Evolutionary conservation across 163 green algal genomes (phyloP).

Genomic region (Coccomyxa subellipsoidea): DNA sequence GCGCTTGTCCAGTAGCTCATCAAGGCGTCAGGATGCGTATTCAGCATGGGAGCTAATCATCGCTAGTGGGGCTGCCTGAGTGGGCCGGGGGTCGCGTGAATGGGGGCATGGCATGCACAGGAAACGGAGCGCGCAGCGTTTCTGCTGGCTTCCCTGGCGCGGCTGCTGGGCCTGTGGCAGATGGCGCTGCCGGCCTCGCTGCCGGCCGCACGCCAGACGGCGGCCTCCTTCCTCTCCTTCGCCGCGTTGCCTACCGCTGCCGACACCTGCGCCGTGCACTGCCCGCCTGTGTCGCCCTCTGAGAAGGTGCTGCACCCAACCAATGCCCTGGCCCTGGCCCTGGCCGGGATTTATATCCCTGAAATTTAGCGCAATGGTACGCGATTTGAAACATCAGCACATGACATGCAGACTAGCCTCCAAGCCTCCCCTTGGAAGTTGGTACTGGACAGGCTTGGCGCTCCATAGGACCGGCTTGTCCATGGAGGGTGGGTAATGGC

Average conservation of each 20-base stretch:
- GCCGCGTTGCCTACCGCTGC: background rate
- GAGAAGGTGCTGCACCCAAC: conserved; percentile 11
- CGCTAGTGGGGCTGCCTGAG: no score
- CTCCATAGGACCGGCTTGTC: background rate
- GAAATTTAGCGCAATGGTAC: no score
- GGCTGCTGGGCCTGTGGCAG: conserved; percentile 29
- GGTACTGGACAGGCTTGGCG: no score
- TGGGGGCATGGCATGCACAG: conserved; percentile 5
- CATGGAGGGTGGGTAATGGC: background rate
- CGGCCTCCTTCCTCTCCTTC: conserved; percentile 30
- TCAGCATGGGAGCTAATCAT: no score
- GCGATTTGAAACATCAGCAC: no score
- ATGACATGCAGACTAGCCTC: no score
- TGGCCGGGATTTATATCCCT: no score
- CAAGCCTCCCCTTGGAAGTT: no score
- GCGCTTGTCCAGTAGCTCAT: no score
- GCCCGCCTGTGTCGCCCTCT: conserved; percentile 5
- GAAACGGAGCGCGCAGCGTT: conserved; percentile 32
- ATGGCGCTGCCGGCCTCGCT: conserved; percentile 26
- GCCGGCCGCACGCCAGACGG: conserved; percentile 25
- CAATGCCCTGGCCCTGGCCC: no score
- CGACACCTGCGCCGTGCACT: background rate
- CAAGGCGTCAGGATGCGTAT: no score
- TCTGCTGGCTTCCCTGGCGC: conserved; percentile 26
- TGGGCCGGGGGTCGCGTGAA: no score